These are phyloP conservation scores for Lumnitzera racemosa DNA, from an alignment of 345 rosid species.

Conservation along the genomic window DNA sequence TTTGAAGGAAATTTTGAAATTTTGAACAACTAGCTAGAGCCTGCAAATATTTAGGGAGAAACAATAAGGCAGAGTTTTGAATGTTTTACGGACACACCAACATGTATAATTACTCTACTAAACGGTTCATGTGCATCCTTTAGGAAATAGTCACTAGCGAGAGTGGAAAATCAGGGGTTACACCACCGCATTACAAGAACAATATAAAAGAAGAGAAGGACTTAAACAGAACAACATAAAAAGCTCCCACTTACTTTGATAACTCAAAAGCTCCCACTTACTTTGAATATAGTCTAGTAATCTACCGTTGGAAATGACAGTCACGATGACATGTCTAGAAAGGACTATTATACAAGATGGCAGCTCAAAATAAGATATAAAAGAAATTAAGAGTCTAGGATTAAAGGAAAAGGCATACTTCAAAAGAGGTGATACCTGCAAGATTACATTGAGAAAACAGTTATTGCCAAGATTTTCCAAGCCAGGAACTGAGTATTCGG, in stretches of 20 bases:
- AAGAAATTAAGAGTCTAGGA: constrained; percentile 5
- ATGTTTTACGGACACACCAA: background rate
- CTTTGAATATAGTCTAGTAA: no score
- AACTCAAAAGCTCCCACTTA: no score
- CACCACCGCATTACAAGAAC: no score
- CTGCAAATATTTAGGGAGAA: constrained; percentile 23
- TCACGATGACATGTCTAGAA: no score
- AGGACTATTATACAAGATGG: no score
- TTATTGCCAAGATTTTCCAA: constrained; percentile 75
- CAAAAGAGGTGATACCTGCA: constrained; percentile 46
- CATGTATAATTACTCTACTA: background rate
- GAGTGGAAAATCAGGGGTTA: no score
- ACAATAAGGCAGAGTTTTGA: background rate
- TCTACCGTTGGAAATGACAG: no score
- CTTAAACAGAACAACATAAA: no score
- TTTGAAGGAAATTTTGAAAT: constrained; percentile 55
- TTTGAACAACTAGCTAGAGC: constrained; percentile 71
- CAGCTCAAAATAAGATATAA: background rate
- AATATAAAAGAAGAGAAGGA: no score
- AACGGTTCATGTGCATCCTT: no score
- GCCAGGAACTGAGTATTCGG: constrained; percentile 53
- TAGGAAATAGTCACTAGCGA: no score
- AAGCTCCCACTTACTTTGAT: no score
- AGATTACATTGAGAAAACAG: constrained; percentile 74
- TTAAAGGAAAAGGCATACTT: background rate